Percentiles rank a stretch among this genome's conserved stretches.
Conservation (phyloP, 2,329 filamentous ascomycete genomes). For the Verticillium nonalfalfae region DNA sequence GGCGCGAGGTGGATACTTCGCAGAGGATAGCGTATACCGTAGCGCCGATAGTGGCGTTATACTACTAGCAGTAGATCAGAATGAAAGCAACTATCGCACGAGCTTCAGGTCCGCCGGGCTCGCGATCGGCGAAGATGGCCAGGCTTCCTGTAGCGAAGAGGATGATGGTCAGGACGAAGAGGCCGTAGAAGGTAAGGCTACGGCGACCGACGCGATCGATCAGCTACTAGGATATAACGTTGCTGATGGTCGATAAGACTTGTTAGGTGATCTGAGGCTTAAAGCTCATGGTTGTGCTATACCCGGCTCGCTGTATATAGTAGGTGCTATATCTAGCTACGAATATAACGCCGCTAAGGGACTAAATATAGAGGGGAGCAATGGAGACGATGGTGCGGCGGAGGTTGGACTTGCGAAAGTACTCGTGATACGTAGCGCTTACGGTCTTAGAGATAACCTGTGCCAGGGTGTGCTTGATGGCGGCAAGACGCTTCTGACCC, state of each 20-base stretch:
- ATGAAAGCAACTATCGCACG: slow-evolving; percentile 24
- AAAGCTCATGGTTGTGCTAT: slow-evolving; percentile 21
- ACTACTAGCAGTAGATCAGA: slow-evolving; percentile 29
- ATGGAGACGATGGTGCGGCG: slow-evolving; percentile 33
- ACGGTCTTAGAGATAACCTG: slow-evolving; percentile 25
- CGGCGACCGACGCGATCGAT: slow-evolving; percentile 29
- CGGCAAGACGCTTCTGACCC: slow-evolving; percentile 20
- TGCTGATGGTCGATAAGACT: slow-evolving; percentile 28
- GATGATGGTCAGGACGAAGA: slow-evolving; percentile 26
- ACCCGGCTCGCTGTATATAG: slow-evolving; percentile 9
- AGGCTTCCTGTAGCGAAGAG: slow-evolving; percentile 28
- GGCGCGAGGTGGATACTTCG: slow-evolving; percentile 28
- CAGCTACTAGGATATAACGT: slow-evolving; percentile 30
- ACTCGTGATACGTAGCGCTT: slow-evolving; percentile 30
- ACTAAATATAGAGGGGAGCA: slow-evolving; percentile 25
- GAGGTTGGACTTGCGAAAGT: slow-evolving; percentile 30
- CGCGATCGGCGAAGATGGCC: background rate
- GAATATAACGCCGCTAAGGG: slow-evolving; percentile 26
- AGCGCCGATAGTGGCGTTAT: slow-evolving; percentile 32
- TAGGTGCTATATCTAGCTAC: slow-evolving; percentile 21
- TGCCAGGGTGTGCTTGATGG: slow-evolving; percentile 23
- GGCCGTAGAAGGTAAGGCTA: slow-evolving; percentile 27
- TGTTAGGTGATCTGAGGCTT: slow-evolving; percentile 32
- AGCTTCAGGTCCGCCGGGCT: slow-evolving; percentile 2
- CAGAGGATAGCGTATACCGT: slow-evolving; percentile 29